These are phyloP conservation scores for Candida sakaeoensis DNA, from an alignment of 805 yeast species.

Conservation along the genomic window DNA sequence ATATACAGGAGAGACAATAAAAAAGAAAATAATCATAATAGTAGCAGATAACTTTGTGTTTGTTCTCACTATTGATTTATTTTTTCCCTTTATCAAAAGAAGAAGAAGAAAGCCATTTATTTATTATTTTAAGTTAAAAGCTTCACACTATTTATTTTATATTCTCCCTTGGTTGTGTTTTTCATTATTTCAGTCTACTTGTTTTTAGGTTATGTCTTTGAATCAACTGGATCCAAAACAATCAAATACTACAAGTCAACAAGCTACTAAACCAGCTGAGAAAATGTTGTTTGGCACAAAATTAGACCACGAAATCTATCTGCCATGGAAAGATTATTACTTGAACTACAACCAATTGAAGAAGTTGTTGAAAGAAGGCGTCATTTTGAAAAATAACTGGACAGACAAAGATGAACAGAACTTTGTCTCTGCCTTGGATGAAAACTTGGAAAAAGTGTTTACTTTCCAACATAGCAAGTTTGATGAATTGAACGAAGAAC, in stretches of 20 bases:
- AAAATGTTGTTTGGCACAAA: conserved; percentile 84
- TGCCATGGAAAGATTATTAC: conserved; percentile 82
- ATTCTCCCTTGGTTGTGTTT: not conserved
- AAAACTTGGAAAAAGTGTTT: conserved; percentile 73
- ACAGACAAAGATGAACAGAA: conserved; percentile 66
- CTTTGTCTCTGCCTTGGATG: conserved; percentile 65
- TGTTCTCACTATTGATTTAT: too few relatives aligned
- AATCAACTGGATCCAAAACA: not conserved
- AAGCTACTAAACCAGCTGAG: not conserved
- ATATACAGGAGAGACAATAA: too few relatives aligned
- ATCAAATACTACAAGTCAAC: not conserved
- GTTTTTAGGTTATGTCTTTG: not conserved
- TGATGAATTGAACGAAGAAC: conserved; percentile 59
- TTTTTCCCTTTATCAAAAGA: too few relatives aligned
- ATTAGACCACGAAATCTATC: conserved; percentile 73
- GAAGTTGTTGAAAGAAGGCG: conserved; percentile 65
- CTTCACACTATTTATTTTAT: too few relatives aligned
- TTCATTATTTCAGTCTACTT: not conserved
- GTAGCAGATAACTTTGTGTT: too few relatives aligned
- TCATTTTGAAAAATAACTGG: conserved; percentile 50
- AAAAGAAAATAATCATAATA: too few relatives aligned
- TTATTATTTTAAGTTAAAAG: too few relatives aligned
- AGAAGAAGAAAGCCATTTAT: too few relatives aligned
- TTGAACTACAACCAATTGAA: conserved; percentile 64
- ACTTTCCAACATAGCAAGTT: conserved; percentile 67